These are phyloP conservation scores for Chlorella ohadii DNA, from an alignment of 139 green algal species.

Conservation along the genomic window DNA sequence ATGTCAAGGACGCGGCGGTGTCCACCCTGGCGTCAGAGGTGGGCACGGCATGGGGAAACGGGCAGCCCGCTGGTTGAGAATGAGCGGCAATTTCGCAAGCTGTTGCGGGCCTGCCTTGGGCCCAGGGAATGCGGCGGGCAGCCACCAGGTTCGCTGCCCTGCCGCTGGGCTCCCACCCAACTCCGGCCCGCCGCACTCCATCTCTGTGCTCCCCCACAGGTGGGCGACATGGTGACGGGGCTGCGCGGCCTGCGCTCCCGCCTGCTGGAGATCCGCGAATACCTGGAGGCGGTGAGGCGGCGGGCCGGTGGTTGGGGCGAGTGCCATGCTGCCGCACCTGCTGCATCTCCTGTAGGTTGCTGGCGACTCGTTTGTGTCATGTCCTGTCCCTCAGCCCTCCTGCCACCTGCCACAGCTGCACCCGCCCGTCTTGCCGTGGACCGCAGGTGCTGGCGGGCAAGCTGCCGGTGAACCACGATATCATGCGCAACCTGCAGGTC, in stretches of 20 bases:
- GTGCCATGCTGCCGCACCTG: conserved; percentile 91
- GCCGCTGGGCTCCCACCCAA: too few species aligned
- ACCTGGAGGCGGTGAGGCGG: conserved; percentile 73
- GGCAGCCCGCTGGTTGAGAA: too few species aligned
- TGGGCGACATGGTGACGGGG: conserved; percentile 52
- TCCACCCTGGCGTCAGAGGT: conserved; percentile 89
- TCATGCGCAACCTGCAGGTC: conserved; percentile 90
- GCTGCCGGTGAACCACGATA: conserved; percentile 97
- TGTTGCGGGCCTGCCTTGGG: too few species aligned
- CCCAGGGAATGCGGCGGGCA: too few species aligned
- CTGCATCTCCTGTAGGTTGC: too few species aligned
- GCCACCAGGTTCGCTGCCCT: too few species aligned
- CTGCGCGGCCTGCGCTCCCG: conserved; percentile 67
- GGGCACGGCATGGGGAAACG: too few species aligned
- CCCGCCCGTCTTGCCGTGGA: background rate
- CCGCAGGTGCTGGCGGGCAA: conserved; percentile 76
- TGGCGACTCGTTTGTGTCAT: too few species aligned
- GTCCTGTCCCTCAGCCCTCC: too few species aligned
- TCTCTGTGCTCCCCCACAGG: background rate
- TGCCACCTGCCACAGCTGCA: background rate
- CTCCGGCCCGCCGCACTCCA: too few species aligned
- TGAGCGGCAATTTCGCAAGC: too few species aligned
- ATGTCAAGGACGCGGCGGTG: conserved; percentile 95
- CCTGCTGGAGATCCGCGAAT: conserved; percentile 84
- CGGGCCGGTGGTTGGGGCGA: conserved; percentile 66